phyloP scores from a whole-genome alignment of 2,329 filamentous ascomycete genomes.

The Diaporthe australafricana region DNA sequence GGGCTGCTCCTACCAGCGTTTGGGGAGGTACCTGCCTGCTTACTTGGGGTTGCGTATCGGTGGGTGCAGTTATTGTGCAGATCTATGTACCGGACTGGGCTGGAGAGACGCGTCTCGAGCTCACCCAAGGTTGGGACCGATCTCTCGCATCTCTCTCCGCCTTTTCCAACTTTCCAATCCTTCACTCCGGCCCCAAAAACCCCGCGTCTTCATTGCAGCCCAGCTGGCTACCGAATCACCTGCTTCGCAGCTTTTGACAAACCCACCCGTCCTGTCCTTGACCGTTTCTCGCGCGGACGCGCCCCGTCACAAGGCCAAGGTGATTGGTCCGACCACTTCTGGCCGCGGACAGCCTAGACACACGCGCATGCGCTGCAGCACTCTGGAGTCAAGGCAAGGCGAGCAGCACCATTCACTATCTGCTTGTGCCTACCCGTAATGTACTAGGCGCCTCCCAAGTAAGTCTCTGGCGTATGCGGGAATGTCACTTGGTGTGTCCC shows the following conservation, averaged over 20 bases:
- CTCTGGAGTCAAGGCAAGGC: slow-evolving; percentile 27
- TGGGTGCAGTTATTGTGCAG: background rate
- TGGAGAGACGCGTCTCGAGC: slow-evolving; percentile 13
- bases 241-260: slow-evolving; percentile 31
- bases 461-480: slow-evolving; percentile 23
- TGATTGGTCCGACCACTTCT: slow-evolving; percentile 18
- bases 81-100: background rate
- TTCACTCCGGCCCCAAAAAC: slow-evolving; percentile 48
- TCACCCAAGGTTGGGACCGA: slow-evolving; percentile 24
- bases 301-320: slow-evolving; percentile 17
- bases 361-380: slow-evolving; percentile 38
- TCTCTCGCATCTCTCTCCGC: slow-evolving; percentile 42
- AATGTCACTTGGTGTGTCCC: slow-evolving; percentile 20
- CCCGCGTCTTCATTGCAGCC: slow-evolving; percentile 50
- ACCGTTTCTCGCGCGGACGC: background rate
- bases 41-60: background rate
- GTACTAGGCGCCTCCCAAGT: slow-evolving; percentile 27
- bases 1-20: background rate
- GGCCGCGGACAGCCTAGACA: slow-evolving; percentile 44
- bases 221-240: slow-evolving; percentile 39
- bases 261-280: slow-evolving; percentile 10
- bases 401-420: slow-evolving; percentile 30
- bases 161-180: slow-evolving; percentile 43
- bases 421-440: slow-evolving; percentile 21
- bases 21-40: slow-evolving; percentile 17